Conservation (phyloP, 2,329 filamentous ascomycete species). For the Neoscytalidium dimidiatum region DNA sequence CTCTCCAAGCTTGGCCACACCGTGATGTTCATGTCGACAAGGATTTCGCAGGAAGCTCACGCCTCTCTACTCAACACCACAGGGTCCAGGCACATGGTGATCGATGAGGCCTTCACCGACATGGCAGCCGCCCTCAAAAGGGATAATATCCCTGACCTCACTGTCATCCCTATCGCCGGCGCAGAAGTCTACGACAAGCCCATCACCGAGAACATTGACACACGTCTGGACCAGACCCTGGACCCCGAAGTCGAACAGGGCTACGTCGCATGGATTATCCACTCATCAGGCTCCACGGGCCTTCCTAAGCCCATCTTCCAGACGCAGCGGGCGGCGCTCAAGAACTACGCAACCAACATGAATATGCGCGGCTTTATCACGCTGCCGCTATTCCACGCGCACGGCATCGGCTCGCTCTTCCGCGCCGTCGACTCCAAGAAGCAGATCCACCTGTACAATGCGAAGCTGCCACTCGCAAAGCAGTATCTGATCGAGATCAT, state of each 20-base stretch:
- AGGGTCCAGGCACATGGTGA: constrained; percentile 27
- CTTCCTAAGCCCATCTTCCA: constrained; percentile 65
- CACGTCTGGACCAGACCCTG: constrained; percentile 27
- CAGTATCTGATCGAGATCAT: constrained; percentile 32
- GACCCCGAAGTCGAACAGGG: constrained; percentile 32
- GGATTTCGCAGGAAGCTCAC: constrained; percentile 55
- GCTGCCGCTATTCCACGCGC: constrained; percentile 17
- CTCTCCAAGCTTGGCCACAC: constrained; percentile 59
- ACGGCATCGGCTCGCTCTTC: constrained; percentile 13
- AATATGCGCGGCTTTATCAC: constrained; percentile 15
- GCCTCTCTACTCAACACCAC: constrained; percentile 40
- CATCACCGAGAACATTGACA: constrained; percentile 23
- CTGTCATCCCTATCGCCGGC: constrained; percentile 31
- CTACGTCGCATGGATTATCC: constrained; percentile 46
- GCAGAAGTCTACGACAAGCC: not conserved
- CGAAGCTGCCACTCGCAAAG: constrained; percentile 17
- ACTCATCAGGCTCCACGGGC: constrained; percentile 60
- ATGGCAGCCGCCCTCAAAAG: constrained; percentile 34
- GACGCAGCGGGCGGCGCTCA: constrained; percentile 43
- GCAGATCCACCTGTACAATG: constrained; percentile 16
- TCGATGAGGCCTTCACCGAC: constrained; percentile 26
- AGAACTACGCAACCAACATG: constrained; percentile 18
- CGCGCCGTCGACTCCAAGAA: constrained; percentile 9
- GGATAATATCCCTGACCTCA: constrained; percentile 25
- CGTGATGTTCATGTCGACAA: constrained; percentile 56